Base-by-base conservation (phyloP, 257 asterid species). In the Echium plantagineum region DNA sequence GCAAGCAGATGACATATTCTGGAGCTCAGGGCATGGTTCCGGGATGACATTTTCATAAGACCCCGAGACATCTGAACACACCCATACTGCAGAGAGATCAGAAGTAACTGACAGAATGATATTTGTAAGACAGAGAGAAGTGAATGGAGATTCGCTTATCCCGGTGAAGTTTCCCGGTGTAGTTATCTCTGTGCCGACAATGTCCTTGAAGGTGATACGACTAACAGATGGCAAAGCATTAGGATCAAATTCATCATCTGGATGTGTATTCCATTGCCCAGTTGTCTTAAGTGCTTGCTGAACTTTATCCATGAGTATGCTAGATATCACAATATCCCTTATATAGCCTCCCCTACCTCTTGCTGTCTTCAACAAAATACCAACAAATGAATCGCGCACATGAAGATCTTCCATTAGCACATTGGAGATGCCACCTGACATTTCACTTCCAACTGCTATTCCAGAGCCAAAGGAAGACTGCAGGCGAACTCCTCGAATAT, bases 401-500 rank as follows among this genome's bases (percentile, higher is more conserved):
- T 67, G 66, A 30, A 81, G 75, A 9, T 72, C 62, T 78, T 94
- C 96, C 7, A 81, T 83, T 3, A 86, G 64, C 35, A 94, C 31
- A 9, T 49, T 30, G 28, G 99, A 89, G 61, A 94, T 82, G 21
- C 99, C 99, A 10, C 99, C 99, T 0, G 99, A 94, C 99, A 94
- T 94, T 64, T 94, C 97, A 54, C 93, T 89, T 21, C 99, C 99
- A 42, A 89, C 70, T 52, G 95, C 97, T 3, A 94, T 55, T 3
- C 82, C 95, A 0, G 99, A 70, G 38, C 99, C 97, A 1, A 76
- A 57, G 21, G 77, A 71, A 5, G 97, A 83, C 57, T 72, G 84
- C 21, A 94, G 69, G 10, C 62, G 74, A 51, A 70, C 70, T 59
- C 66, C 72, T 55, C 88, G 73, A 20, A 94, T 55, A 57, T 89